Evolutionary conservation across 2,329 filamentous ascomycete species (phyloP).

Genomic region (Diaporthe sp.): DNA sequence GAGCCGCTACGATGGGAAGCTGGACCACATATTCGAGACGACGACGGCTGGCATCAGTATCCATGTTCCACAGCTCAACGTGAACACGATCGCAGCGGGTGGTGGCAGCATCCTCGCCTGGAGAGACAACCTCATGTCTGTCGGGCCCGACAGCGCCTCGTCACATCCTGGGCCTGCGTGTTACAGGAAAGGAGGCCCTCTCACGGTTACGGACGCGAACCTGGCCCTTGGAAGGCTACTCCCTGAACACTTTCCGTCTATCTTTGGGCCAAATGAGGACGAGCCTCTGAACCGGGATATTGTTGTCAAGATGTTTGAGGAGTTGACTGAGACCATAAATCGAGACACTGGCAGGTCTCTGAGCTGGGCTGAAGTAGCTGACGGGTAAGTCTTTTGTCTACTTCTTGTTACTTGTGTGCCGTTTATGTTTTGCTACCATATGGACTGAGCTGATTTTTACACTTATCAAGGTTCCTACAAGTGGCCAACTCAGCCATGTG

Average conservation of each 20-base stretch:
- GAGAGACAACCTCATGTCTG: constrained; percentile 31
- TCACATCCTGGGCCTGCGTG: constrained; percentile 30
- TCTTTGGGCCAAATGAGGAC: constrained; percentile 27
- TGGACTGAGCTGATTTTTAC: not conserved
- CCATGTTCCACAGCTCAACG: constrained; percentile 34
- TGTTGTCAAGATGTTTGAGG: constrained; percentile 14
- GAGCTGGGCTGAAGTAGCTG: constrained; percentile 29
- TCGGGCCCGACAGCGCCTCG: constrained; percentile 29
- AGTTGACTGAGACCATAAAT: constrained; percentile 26
- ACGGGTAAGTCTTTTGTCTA: constrained; percentile 2
- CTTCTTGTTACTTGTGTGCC: not conserved
- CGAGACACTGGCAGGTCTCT: constrained; percentile 20
- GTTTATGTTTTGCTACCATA: not conserved
- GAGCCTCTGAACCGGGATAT: constrained; percentile 31
- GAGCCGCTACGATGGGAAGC: constrained; percentile 32
- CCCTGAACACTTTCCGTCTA: constrained; percentile 31
- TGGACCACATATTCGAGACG: constrained; percentile 38
- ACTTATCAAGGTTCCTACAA: constrained; percentile 4
- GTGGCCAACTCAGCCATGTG: constrained; percentile 36
- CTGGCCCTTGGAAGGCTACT: constrained; percentile 31
- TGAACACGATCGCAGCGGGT: constrained; percentile 35
- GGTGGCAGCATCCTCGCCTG: constrained; percentile 35
- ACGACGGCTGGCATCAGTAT: constrained; percentile 36
- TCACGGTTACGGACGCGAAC: constrained; percentile 36
- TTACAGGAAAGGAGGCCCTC: constrained; percentile 34